These are phyloP conservation scores for Aspergillus nanangensis DNA, from an alignment of 495 filamentous ascomycete species.

Conservation along the genomic window DNA sequence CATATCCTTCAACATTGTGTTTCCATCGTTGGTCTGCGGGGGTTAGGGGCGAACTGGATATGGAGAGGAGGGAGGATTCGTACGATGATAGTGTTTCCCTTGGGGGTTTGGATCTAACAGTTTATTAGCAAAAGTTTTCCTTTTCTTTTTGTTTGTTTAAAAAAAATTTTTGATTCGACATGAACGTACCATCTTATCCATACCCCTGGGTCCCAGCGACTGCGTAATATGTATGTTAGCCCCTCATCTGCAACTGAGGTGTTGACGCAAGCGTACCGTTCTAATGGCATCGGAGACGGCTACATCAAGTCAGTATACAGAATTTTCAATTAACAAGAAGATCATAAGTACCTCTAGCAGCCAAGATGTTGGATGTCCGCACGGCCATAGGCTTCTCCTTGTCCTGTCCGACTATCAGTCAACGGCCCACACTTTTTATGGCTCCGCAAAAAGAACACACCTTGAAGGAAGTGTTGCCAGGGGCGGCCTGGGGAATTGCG, in stretches of 20 bases:
- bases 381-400: conserved; percentile 99
- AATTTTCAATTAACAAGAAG: background rate
- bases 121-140: too few species aligned
- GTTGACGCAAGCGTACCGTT: conserved; percentile 50
- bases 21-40: conserved; percentile 86
- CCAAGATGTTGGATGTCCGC: conserved; percentile 90
- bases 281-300: conserved; percentile 96
- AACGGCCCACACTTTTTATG: conserved; percentile 29
- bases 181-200: conserved; percentile 87
- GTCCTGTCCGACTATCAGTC: conserved; percentile 61
- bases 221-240: conserved; percentile 40
- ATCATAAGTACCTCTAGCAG: conserved; percentile 72
- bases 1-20: conserved; percentile 98
- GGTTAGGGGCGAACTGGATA: conserved; percentile 20
- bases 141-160: too few species aligned
- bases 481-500: conserved; percentile 48
- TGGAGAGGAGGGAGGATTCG: conserved; percentile 14
- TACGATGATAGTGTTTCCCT: conserved; percentile 92
- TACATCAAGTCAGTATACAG: conserved; percentile 28
- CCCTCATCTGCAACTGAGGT: conserved; percentile 33
- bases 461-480: conserved; percentile 74
- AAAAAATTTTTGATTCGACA: background rate
- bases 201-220: conserved; percentile 70
- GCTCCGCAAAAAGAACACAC: conserved; percentile 42
- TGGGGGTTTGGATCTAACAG: conserved; percentile 78